Evolutionary conservation across 2,329 filamentous ascomycete genomes (phyloP).

Genomic region (Microdochium trichocladiopsis): DNA sequence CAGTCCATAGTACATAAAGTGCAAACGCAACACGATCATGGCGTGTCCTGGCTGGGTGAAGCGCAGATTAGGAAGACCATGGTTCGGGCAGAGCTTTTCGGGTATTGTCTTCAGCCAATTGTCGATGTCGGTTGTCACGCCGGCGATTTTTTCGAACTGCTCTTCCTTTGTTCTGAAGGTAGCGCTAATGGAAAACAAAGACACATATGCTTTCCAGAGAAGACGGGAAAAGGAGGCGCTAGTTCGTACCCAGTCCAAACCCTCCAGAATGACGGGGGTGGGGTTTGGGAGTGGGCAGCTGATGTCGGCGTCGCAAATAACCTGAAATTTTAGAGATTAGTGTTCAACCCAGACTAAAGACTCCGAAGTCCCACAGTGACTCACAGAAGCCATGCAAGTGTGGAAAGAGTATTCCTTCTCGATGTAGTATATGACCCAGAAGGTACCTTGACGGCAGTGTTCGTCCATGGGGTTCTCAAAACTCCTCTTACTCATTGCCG

Average conservation of each 20-base stretch:
- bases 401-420: constrained; percentile 19
- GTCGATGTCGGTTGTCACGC: not conserved
- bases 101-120: not conserved
- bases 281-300: not conserved
- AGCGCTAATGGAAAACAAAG: not conserved
- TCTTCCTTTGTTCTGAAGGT: not conserved
- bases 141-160: not conserved
- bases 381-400: not conserved
- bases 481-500: no score
- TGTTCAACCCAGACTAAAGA: not conserved
- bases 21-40: no score
- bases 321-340: not conserved
- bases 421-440: constrained; percentile 18
- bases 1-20: no score
- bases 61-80: no score
- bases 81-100: not conserved
- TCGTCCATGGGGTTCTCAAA: no score
- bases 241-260: not conserved
- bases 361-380: not conserved
- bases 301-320: not conserved
- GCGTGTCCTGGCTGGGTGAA: no score
- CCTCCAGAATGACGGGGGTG: not conserved
- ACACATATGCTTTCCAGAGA: not conserved
- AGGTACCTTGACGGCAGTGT: no score
- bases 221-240: not conserved